Evolutionary conservation across 345 rosid genomes (phyloP).

Genomic region (Geranium rotundifolium): DNA sequence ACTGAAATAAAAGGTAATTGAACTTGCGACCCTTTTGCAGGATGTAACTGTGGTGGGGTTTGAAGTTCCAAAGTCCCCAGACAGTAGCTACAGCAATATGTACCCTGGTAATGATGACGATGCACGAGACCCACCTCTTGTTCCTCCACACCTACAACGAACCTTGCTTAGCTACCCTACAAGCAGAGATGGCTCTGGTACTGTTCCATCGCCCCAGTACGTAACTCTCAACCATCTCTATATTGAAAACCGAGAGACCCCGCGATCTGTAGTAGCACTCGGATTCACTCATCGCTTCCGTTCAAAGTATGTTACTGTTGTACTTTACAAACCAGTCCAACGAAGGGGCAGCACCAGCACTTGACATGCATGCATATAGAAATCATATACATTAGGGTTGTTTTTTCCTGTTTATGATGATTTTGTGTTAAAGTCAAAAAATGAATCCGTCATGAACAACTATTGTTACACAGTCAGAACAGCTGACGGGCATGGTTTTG

Average conservation of each 20-base stretch:
- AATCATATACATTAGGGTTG: conserved; percentile 3
- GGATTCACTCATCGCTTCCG: conserved; percentile 89
- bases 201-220: conserved; percentile 45
- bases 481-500: background rate
- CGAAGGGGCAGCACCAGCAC: conserved; percentile 50
- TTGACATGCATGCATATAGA: conserved; percentile 18
- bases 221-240: conserved; percentile 82
- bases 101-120: conserved; percentile 63
- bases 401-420: conserved; percentile 3
- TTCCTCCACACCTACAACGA: conserved; percentile 68
- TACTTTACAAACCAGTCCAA: conserved; percentile 81
- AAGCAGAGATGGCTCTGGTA: conserved; percentile 32
- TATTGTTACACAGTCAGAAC: background rate
- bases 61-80: conserved; percentile 83
- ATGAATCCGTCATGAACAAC: background rate
- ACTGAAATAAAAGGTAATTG: too few species aligned
- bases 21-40: conserved; percentile 25
- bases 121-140: conserved; percentile 75
- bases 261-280: conserved; percentile 82
- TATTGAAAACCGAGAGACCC: conserved; percentile 73
- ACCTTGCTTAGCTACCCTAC: conserved; percentile 48
- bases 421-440: background rate
- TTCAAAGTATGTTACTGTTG: conserved; percentile 82
- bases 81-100: conserved; percentile 72
- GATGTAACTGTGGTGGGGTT: conserved; percentile 80